Evolutionary conservation across 371 early-diverging fungal species (phyloP).

Genomic region (Basidiobolus meristosporus): DNA sequence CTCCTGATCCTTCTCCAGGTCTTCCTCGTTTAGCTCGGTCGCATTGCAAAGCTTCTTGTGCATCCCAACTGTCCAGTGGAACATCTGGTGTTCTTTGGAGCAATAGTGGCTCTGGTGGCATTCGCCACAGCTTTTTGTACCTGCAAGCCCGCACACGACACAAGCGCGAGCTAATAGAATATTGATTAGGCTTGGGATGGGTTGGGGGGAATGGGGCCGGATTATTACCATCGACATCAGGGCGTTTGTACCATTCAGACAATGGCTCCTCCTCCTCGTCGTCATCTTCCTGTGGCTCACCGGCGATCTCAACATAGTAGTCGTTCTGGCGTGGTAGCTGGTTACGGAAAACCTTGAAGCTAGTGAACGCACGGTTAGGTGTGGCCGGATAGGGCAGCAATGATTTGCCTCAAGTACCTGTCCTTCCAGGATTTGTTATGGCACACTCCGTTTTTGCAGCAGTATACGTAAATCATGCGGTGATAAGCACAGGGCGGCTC

Average conservation of each 20-base stretch:
- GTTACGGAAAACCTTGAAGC: conserved; percentile 68
- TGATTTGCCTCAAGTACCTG: conserved; percentile 15
- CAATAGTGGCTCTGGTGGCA: conserved; percentile 65
- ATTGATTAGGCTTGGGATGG: too few species aligned
- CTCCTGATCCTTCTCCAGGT: not conserved
- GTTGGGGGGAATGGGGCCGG: too few species aligned
- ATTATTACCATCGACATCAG: too few species aligned
- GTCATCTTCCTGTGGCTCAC: conserved; percentile 8
- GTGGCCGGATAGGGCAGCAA: not conserved
- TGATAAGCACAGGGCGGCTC: conserved; percentile 72
- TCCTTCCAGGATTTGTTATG: conserved; percentile 34
- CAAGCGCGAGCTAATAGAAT: conserved; percentile 11
- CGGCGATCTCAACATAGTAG: not conserved
- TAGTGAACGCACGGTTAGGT: conserved; percentile 11
- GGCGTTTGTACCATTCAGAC: conserved; percentile 7
- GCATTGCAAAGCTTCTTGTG: conserved; percentile 50
- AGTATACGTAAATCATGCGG: conserved; percentile 73
- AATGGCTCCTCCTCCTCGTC: conserved; percentile 15
- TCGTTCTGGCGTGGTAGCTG: conserved; percentile 70
- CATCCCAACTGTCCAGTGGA: conserved; percentile 59
- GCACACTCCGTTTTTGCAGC: conserved; percentile 74
- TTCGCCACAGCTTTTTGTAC: conserved; percentile 53
- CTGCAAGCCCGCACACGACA: conserved; percentile 61
- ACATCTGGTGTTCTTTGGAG: conserved; percentile 61
- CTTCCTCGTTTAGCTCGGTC: not conserved